Conservation (phyloP, 176 grass and related monocot species). For the Musa beccarii region DNA sequence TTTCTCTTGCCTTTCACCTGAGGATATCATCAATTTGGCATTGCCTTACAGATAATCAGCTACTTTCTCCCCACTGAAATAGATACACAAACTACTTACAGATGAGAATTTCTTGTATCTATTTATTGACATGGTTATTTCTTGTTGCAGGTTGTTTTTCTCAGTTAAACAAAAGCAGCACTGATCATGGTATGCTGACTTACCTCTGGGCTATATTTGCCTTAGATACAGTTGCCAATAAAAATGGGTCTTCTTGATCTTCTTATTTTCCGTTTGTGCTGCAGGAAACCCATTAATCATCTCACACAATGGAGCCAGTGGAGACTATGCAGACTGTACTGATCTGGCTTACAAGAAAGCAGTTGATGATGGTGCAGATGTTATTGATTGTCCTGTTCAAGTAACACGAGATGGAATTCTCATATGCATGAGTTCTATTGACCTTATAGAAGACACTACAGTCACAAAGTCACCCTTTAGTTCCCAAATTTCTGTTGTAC, state of each 20-base stretch:
- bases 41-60: neutral
- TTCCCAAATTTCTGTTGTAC: slow-evolving; percentile 29
- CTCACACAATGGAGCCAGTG: slow-evolving; percentile 89
- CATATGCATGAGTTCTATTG: slow-evolving; percentile 65
- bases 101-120: neutral
- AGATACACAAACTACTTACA: too few species aligned
- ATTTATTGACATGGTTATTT: neutral
- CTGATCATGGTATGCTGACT: slow-evolving; percentile 45
- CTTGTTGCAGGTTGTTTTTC: slow-evolving; percentile 64
- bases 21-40: neutral
- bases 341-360: slow-evolving; percentile 84
- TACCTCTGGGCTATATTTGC: slow-evolving; percentile 1
- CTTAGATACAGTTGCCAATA: neutral
- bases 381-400: slow-evolving; percentile 89
- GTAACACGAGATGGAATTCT: slow-evolving; percentile 62
- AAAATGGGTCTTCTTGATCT: neutral
- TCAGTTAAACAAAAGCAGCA: slow-evolving; percentile 64
- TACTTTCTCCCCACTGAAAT: neutral
- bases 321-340: slow-evolving; percentile 86
- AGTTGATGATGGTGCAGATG: slow-evolving; percentile 65
- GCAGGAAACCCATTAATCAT: slow-evolving; percentile 73
- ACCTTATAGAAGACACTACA: slow-evolving; percentile 66
- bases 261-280: slow-evolving; percentile 3
- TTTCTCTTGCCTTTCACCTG: neutral
- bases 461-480: slow-evolving; percentile 50